These are phyloP conservation scores for Daedaleopsis nitida DNA, from an alignment of 768 basidiomycete genomes.

Conservation along the genomic window DNA sequence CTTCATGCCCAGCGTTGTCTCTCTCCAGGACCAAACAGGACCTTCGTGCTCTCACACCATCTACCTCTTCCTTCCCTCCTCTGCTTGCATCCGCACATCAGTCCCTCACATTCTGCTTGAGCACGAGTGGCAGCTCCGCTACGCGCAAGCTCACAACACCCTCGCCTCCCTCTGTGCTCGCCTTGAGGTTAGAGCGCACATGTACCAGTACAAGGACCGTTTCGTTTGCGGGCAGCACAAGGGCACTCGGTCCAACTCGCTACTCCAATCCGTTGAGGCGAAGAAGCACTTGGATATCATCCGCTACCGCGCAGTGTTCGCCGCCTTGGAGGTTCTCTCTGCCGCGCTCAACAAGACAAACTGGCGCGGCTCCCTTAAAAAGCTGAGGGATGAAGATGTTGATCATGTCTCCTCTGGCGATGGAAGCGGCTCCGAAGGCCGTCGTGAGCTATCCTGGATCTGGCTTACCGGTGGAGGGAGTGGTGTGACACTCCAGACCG, in stretches of 20 bases:
- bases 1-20: not conserved
- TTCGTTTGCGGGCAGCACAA: not conserved
- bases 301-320: not conserved
- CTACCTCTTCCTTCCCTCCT: not conserved
- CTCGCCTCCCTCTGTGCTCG: not conserved
- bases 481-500: not conserved
- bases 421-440: not conserved
- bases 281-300: not conserved
- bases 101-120: too few species aligned
- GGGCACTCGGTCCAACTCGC: not conserved
- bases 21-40: too few species aligned
- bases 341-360: not conserved
- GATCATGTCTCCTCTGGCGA: not conserved
- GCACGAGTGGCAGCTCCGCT: not conserved
- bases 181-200: not conserved
- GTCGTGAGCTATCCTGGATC: slow-evolving; percentile 13
- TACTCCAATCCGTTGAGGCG: not conserved
- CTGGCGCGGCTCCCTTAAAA: not conserved
- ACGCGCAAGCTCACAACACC: slow-evolving; percentile 1
- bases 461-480: slow-evolving; percentile 2
- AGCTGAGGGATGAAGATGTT: not conserved
- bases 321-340: not conserved
- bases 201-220: not conserved
- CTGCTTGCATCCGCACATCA: too few species aligned
- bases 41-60: not conserved